These are phyloP conservation scores for Penicillium pancosmium DNA, from an alignment of 495 filamentous ascomycete genomes.

Conservation along the genomic window DNA sequence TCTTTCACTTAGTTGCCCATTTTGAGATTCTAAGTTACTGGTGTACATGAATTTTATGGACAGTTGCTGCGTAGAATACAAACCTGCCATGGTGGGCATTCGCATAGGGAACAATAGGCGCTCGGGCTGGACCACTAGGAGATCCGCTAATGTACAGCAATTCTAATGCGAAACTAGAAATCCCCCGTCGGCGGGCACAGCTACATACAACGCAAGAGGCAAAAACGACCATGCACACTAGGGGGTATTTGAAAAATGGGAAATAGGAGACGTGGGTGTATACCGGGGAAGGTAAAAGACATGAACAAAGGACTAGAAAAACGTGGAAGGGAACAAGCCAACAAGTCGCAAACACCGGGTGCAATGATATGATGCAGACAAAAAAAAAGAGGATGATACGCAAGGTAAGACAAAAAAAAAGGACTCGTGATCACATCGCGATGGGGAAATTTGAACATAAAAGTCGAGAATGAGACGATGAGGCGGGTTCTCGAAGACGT, in stretches of 20 bases:
- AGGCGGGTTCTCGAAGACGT: not conserved
- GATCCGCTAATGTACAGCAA: slow-evolving; percentile 42
- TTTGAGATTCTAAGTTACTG: not conserved
- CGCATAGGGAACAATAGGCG: slow-evolving; percentile 3
- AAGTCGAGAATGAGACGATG: not conserved
- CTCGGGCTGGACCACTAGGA: not conserved
- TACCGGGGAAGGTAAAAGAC: slow-evolving; percentile 6
- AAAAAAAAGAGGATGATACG: slow-evolving; percentile 19
- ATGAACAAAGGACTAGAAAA: slow-evolving; percentile 14
- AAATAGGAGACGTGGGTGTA: slow-evolving; percentile 5
- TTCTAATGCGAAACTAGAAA: slow-evolving; percentile 33
- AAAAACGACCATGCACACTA: slow-evolving; percentile 18
- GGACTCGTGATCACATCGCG: slow-evolving; percentile 5
- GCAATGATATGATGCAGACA: slow-evolving; percentile 35
- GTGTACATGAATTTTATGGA: slow-evolving; percentile 6
- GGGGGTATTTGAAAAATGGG: slow-evolving; percentile 26
- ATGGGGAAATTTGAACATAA: not conserved
- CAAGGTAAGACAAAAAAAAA: slow-evolving; percentile 5
- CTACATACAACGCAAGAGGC: slow-evolving; percentile 26
- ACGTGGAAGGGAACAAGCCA: slow-evolving; percentile 4
- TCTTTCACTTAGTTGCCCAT: not conserved
- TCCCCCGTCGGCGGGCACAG: slow-evolving; percentile 19
- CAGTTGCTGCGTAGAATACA: not conserved
- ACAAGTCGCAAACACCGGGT: slow-evolving; percentile 28
- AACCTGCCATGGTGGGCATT: not conserved